Evolutionary conservation across 2,329 filamentous ascomycete genomes (phyloP).

Genomic region (Bipolaris sorokiniana): DNA sequence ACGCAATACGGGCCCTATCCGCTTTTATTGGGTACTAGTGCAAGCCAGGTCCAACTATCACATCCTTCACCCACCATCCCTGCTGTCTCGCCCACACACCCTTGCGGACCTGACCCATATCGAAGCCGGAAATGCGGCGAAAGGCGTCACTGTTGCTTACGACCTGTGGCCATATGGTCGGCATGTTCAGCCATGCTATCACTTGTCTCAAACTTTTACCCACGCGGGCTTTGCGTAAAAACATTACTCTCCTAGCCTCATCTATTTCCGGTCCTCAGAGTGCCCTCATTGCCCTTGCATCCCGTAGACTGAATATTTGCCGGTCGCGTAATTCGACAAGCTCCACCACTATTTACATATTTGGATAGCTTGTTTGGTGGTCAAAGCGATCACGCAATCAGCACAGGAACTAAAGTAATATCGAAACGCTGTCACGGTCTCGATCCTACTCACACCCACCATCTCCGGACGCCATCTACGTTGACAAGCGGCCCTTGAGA

Average conservation of each 20-base stretch:
- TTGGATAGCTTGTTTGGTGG: conserved; percentile 4
- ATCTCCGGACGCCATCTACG: conserved; percentile 11
- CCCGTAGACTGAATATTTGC: conserved; percentile 5
- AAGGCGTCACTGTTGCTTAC: conserved; percentile 17
- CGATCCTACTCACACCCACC: conserved; percentile 18
- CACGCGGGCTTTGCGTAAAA: conserved; percentile 11
- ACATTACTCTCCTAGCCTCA: not conserved
- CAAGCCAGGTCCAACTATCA: conserved; percentile 24
- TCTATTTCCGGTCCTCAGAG: not conserved
- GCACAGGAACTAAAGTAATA: conserved; percentile 2
- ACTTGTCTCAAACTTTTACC: conserved; percentile 24
- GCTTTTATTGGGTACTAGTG: conserved; percentile 31
- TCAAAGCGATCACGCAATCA: conserved; percentile 8
- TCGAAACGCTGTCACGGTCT: not conserved
- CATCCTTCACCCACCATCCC: conserved; percentile 32
- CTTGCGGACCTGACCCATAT: conserved; percentile 26
- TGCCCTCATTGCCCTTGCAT: conserved; percentile 8
- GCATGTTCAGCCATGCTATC: conserved; percentile 33
- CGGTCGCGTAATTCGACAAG: conserved; percentile 1
- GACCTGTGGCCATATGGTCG: conserved; percentile 11
- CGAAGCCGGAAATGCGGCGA: conserved; percentile 23
- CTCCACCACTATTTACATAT: conserved; percentile 2
- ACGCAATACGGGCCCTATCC: conserved; percentile 37
- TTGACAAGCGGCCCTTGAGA: not conserved
- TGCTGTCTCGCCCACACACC: conserved; percentile 35